Evolutionary conservation across 139 green algal species (phyloP), one percentile per base, ranked within the genome.

Genomic region (Tetradesmus obliquus): DNA sequence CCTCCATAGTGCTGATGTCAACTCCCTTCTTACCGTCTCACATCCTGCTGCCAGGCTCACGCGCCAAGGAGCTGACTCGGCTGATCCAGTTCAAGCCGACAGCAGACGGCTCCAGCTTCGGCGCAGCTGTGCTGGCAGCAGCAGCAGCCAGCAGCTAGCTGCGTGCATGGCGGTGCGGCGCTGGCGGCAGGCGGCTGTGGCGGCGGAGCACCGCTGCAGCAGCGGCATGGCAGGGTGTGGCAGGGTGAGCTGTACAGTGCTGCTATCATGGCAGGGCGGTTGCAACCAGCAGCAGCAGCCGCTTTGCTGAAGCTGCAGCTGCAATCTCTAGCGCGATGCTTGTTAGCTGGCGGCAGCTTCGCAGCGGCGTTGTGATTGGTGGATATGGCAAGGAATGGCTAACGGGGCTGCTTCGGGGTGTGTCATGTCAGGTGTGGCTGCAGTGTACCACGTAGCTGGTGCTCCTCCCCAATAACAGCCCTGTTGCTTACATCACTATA

Each of bases 91-190:
- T 93, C 62, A 83, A 57, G 74, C 76, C 92, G 1, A 72, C 19
- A 20, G 86, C 94, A 45, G 94, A 96, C 60, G 94, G 94, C 66
- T 95, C 93, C 17, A 93, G 91, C 82, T 86, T 96, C 45, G 94
- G 94, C 1, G 94, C 93, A 13, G 94, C 93, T 24, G 94, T 96
- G 90, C 88, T 96, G 62, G 94, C 94, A 53, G 92, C 93, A 22
- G 95, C 94, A 53, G 93, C 93, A 53, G 69, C 62, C 51, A 88
- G 51, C 89, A 88, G 80, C 24, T 91, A 45, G 32, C 32, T 45
- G 32, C 32, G 80, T 83, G 62, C 45, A 54, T 54, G n/a, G 6
- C 53, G 10, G 1, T 66, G 57, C 7, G 0, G 7, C 57, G 57
- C 7, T 66, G 57, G 0, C 6, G 57, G 57, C 57, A 66, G 57